Evolutionary conservation across 2,329 filamentous ascomycete genomes (phyloP).

Genomic region (Colletotrichum karsti): DNA sequence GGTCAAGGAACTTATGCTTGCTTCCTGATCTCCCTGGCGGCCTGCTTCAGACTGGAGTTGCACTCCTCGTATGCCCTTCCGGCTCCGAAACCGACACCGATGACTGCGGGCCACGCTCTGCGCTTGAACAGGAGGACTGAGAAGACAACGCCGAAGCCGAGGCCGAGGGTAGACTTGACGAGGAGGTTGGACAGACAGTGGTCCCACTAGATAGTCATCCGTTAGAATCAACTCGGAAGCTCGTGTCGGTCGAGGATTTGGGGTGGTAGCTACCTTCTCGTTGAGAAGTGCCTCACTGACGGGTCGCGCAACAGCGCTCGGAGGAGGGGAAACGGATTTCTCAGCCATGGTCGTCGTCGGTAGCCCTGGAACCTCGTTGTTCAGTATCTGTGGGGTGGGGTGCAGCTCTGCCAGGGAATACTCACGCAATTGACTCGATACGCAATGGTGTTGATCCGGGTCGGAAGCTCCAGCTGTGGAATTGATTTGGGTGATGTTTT

Average conservation of each 20-base stretch:
- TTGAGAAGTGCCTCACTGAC: conserved; percentile 98
- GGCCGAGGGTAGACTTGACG: conserved; percentile 94
- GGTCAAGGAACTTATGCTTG: conserved; percentile 44
- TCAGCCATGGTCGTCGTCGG: conserved; percentile 58
- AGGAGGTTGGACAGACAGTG: conserved; percentile 97
- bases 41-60: conserved; percentile 79
- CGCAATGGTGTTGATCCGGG: conserved; percentile 23
- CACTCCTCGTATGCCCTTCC: conserved; percentile 98
- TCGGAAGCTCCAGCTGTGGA: conserved; percentile 23
- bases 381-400: conserved; percentile 31
- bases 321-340: conserved; percentile 61
- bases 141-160: conserved; percentile 98
- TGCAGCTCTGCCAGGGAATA: conserved; percentile 1
- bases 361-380: conserved; percentile 17
- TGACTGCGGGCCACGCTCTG: conserved; percentile 95
- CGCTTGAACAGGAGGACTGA: conserved; percentile 98
- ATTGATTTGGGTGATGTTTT: conserved; percentile 31
- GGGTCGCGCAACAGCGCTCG: conserved; percentile 78
- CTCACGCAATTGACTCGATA: conserved; percentile 25
- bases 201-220: conserved; percentile 78
- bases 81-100: conserved; percentile 93
- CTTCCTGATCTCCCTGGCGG: conserved; percentile 65
- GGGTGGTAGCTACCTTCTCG: conserved; percentile 78
- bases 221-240: conserved; percentile 18
- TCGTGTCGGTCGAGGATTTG: not conserved